Percentiles rank a stretch among this genome's conserved stretches.
Conservation (phyloP, 495 filamentous ascomycete genomes). For the Rusavskia elegans region DNA sequence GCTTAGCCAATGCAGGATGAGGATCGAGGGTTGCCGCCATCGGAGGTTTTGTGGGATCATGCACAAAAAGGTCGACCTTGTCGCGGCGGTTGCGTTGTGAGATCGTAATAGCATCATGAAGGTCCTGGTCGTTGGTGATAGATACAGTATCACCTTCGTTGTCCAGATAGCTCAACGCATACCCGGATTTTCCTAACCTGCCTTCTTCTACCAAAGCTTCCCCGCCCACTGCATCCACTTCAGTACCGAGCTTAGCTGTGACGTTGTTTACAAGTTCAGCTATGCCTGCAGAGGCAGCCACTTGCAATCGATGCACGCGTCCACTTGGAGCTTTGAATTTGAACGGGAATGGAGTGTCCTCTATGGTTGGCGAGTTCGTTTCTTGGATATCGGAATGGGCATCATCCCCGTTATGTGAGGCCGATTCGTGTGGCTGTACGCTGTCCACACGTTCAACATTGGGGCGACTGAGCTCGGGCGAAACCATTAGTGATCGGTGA, state of each 20-base stretch:
- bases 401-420: constrained; percentile 76
- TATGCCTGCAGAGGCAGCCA: constrained; percentile 65
- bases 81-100: constrained; percentile 61
- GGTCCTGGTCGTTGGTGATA: constrained; percentile 88
- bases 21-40: constrained; percentile 52
- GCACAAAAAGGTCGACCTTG: constrained; percentile 95
- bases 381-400: constrained; percentile 48
- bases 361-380: constrained; percentile 25
- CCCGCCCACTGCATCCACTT: constrained; percentile 76
- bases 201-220: constrained; percentile 58
- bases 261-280: constrained; percentile 67
- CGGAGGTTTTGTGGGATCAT: constrained; percentile 77
- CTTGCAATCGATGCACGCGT: constrained; percentile 82
- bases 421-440: constrained; percentile 82
- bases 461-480: constrained; percentile 52
- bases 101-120: constrained; percentile 76
- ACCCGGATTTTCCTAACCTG: constrained; percentile 62
- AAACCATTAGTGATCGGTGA: constrained; percentile 48
- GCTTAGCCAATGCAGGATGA: constrained; percentile 38
- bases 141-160: constrained; percentile 96
- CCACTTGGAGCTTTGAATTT: constrained; percentile 99
- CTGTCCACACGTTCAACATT: constrained; percentile 56
- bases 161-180: constrained; percentile 89
- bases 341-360: constrained; percentile 79
- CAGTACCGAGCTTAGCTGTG: constrained; percentile 70